Conservation (phyloP, 805 yeast genomes). For the Saturnispora sanitii region DNA sequence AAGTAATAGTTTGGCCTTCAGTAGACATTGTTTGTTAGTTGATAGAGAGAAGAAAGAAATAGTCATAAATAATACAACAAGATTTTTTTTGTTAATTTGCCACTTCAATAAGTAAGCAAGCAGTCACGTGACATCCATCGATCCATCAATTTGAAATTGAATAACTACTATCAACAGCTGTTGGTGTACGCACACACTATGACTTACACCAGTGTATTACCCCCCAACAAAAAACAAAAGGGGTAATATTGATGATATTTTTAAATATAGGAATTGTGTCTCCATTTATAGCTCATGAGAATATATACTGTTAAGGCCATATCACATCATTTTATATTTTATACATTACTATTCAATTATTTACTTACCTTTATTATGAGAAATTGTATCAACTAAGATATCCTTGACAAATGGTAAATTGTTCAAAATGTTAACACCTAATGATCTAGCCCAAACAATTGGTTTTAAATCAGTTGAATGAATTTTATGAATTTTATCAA, state of each 20-base stretch:
- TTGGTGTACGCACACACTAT: no score
- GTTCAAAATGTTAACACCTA: slow-evolving; percentile 68
- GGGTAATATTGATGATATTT: no score
- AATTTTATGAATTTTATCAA: slow-evolving; percentile 84
- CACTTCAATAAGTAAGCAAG: not conserved
- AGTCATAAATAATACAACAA: not conserved
- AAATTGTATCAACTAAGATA: slow-evolving; percentile 46
- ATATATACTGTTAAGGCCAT: no score
- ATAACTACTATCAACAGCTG: no score
- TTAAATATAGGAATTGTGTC: no score
- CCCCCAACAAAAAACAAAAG: no score
- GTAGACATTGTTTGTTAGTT: not conserved
- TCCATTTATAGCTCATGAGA: no score
- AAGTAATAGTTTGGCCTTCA: slow-evolving; percentile 41
- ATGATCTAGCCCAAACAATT: slow-evolving; percentile 59
- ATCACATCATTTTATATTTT: not conserved
- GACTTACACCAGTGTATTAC: no score
- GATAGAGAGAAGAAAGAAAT: not conserved
- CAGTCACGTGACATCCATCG: not conserved
- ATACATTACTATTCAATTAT: not conserved
- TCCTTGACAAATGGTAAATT: slow-evolving; percentile 56
- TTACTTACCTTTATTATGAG: slow-evolving; percentile 16
- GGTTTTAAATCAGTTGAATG: slow-evolving; percentile 69
- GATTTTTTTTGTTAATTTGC: not conserved
- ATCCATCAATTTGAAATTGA: no score